phyloP scores from a whole-genome alignment of 345 rosid species.

The Litchi chinensis region DNA sequence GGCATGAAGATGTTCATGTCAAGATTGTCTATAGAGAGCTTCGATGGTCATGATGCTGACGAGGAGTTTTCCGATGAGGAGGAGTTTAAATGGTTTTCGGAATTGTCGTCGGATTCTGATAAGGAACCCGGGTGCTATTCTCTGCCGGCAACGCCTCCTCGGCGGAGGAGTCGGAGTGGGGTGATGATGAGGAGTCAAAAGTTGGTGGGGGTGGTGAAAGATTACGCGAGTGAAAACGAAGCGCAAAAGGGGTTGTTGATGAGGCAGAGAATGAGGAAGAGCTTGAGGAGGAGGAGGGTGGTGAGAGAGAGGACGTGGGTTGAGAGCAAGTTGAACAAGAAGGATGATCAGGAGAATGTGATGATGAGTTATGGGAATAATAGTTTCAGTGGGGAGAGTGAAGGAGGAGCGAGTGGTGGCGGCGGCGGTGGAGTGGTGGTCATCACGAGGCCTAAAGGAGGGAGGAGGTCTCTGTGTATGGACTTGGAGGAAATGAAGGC shows the following conservation, averaged over 20 bases:
- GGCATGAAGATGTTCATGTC: conserved; percentile 42
- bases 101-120: conserved; percentile 60
- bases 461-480: conserved; percentile 79
- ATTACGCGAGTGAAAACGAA: conserved; percentile 87
- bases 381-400: conserved; percentile 64
- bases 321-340: conserved; percentile 26
- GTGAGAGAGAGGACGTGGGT: conserved; percentile 22
- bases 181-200: neutral
- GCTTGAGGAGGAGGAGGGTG: conserved; percentile 36
- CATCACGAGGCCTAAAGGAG: conserved; percentile 84
- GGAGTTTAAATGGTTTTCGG: conserved; percentile 29
- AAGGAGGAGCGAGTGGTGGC: conserved; percentile 33
- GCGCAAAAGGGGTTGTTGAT: conserved; percentile 25
- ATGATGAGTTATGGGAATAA: conserved; percentile 22
- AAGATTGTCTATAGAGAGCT: conserved; percentile 60
- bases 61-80: conserved; percentile 65
- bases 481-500: conserved; percentile 87
- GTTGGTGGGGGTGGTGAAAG: conserved; percentile 33
- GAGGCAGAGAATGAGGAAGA: conserved; percentile 31
- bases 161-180: conserved; percentile 35
- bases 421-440: conserved; percentile 60
- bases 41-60: conserved; percentile 73
- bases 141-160: conserved; percentile 57
- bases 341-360: conserved; percentile 13
- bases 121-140: conserved; percentile 55